Evolutionary conservation across 176 grass and related monocot genomes (phyloP).

Genomic region (Ananas comosus): DNA sequence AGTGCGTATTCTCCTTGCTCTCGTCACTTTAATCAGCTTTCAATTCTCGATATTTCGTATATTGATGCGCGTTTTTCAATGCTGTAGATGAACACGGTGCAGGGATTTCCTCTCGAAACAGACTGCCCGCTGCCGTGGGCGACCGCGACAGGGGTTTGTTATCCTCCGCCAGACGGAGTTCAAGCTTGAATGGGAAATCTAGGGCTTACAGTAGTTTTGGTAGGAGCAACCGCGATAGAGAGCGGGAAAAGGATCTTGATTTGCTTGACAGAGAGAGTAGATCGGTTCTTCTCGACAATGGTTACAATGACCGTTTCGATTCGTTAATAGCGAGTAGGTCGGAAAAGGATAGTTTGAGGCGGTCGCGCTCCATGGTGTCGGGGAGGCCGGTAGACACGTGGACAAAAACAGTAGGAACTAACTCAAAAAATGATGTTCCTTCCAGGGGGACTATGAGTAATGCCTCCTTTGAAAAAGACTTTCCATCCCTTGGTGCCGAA

Average conservation of each 20-base stretch:
- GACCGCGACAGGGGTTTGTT: slow-evolving; percentile 18
- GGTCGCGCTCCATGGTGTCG: slow-evolving; percentile 29
- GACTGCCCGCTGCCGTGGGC: slow-evolving; percentile 1
- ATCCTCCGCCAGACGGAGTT: slow-evolving; percentile 13
- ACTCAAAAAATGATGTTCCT: slow-evolving; percentile 17
- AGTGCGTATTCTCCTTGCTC: slow-evolving; percentile 11
- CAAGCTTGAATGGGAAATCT: slow-evolving; percentile 31
- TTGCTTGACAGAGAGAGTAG: slow-evolving; percentile 23
- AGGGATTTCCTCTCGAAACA: slow-evolving; percentile 31
- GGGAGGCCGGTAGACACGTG: slow-evolving; percentile 19
- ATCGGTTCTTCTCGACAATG: slow-evolving; percentile 12
- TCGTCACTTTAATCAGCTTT: neutral
- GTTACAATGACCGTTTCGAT: slow-evolving; percentile 27
- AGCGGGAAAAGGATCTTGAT: slow-evolving; percentile 28
- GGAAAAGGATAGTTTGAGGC: slow-evolving; percentile 23
- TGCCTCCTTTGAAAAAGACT: slow-evolving; percentile 37
- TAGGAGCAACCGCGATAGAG: slow-evolving; percentile 25
- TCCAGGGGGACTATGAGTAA: slow-evolving; percentile 11
- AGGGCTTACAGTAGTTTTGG: slow-evolving; percentile 43
- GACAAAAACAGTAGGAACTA: slow-evolving; percentile 19
- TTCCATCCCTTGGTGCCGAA: slow-evolving; percentile 30
- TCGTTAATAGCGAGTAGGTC: neutral
- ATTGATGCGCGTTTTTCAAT: neutral
- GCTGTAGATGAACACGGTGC: slow-evolving; percentile 31
- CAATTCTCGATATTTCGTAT: neutral